Conservation (phyloP, 805 yeast species). For the Candida corydali region DNA sequence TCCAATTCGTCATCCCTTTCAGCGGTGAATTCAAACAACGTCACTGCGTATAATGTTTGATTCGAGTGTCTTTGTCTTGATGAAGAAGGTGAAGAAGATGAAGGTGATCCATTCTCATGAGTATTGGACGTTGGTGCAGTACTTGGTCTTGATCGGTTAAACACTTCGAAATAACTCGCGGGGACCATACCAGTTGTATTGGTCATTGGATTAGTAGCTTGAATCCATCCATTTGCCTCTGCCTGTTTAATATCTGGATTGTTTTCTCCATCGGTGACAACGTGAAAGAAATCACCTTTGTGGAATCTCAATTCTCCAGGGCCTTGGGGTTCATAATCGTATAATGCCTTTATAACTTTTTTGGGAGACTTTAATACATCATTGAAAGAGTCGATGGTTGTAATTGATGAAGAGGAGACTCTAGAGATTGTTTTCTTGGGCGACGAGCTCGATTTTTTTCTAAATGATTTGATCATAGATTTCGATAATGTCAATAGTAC, state of each 20-base stretch:
- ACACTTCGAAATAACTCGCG: conserved; percentile 72
- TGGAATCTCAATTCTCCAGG: conserved; percentile 75
- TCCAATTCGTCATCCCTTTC: conserved; percentile 81
- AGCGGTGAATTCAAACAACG: conserved; percentile 82
- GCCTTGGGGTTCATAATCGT: conserved; percentile 72
- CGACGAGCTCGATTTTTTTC: conserved; percentile 26
- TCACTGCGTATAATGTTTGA: conserved; percentile 73
- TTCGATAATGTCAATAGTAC: too few species aligned
- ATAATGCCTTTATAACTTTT: conserved; percentile 78
- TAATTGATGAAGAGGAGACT: conserved; percentile 16
- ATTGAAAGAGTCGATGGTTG: conserved; percentile 13
- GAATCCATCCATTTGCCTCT: conserved; percentile 61
- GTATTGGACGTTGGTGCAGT: not conserved
- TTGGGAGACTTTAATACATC: conserved; percentile 53
- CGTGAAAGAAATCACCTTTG: conserved; percentile 88
- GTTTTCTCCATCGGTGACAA: conserved; percentile 31
- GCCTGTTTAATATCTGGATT: conserved; percentile 22
- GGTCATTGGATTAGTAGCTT: conserved; percentile 82
- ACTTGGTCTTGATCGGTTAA: conserved; percentile 53
- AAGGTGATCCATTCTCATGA: not conserved
- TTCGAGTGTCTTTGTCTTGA: conserved; percentile 20
- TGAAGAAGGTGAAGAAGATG: conserved; percentile 8
- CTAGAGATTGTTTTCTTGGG: conserved; percentile 32
- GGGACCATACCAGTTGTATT: conserved; percentile 85
- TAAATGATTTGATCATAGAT: conserved; percentile 43